A percentile compares a stretch with the other conserved stretches of the same genome.
Evolutionary conservation across 2,329 filamentous ascomycete genomes (phyloP).

Genomic region (Penicillium sp.): DNA sequence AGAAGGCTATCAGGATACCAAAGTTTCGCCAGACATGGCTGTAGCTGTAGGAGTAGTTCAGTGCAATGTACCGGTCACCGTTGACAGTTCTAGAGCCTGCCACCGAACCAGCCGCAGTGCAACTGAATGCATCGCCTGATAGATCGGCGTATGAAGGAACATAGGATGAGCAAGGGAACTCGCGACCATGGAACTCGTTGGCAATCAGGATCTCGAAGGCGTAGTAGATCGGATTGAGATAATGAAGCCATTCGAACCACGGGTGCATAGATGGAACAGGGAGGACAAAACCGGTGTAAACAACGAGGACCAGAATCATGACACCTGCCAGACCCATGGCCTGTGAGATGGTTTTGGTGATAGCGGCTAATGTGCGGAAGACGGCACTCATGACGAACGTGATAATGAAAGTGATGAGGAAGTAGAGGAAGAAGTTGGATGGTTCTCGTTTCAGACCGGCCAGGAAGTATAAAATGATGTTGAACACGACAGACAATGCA

Average conservation of each 20-base stretch:
- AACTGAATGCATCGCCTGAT: slow-evolving; percentile 48
- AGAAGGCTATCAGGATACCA: slow-evolving; percentile 65
- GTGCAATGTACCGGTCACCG: slow-evolving; percentile 58
- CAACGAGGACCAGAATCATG: slow-evolving; percentile 40
- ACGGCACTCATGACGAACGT: slow-evolving; percentile 79
- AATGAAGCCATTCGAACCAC: slow-evolving; percentile 81
- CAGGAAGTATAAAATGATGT: slow-evolving; percentile 81
- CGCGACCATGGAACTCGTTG: slow-evolving; percentile 71
- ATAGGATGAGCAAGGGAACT: slow-evolving; percentile 54
- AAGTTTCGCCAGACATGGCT: slow-evolving; percentile 66
- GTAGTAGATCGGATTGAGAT: slow-evolving; percentile 74
- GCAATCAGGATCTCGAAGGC: slow-evolving; percentile 78
- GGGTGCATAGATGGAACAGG: slow-evolving; percentile 61
- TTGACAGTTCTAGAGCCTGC: slow-evolving; percentile 54
- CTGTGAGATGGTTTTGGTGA: slow-evolving; percentile 64
- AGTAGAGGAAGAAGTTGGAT: slow-evolving; percentile 80
- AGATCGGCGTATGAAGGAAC: slow-evolving; percentile 48
- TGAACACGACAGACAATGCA: slow-evolving; percentile 68
- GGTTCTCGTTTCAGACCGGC: slow-evolving; percentile 71
- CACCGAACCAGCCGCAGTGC: slow-evolving; percentile 56
- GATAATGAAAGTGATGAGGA: slow-evolving; percentile 70
- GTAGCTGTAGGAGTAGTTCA: slow-evolving; percentile 56
- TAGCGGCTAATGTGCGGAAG: slow-evolving; percentile 73
- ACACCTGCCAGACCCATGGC: slow-evolving; percentile 56
- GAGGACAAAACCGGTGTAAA: slow-evolving; percentile 52